A percentile compares a stretch with the other conserved stretches of the same genome.
Evolutionary conservation across 306 rosid genomes (phyloP).

Genomic region (barrel medic (Medicago truncatula)): DNA sequence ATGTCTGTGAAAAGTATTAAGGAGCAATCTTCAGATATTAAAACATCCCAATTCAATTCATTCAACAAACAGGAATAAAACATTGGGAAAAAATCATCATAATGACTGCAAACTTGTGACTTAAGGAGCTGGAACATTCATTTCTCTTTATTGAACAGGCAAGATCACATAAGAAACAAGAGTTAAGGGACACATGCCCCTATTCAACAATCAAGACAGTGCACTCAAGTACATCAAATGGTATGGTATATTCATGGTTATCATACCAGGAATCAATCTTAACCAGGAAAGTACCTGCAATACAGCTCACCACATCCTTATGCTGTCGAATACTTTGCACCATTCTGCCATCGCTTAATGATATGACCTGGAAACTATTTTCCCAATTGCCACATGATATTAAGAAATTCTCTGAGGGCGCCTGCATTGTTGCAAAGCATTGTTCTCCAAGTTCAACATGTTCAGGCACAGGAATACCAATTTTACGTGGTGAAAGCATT

Average conservation of each 20-base stretch:
- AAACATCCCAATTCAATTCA: constrained; percentile 12
- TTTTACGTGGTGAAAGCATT: constrained; percentile 78
- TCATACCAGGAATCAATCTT: constrained; percentile 14
- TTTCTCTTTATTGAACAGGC: constrained; percentile 23
- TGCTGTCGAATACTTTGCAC: constrained; percentile 97
- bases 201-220: constrained; percentile 28
- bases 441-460: constrained; percentile 86
- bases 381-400: constrained; percentile 98
- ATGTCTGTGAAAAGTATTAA: constrained; percentile 6
- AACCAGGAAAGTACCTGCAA: constrained; percentile 73
- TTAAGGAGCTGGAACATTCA: constrained; percentile 8
- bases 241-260: neutral
- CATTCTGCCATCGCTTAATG: constrained; percentile 88
- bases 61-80: constrained; percentile 27
- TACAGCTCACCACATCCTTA: constrained; percentile 96
- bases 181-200: constrained; percentile 33
- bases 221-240: constrained; percentile 26
- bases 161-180: constrained; percentile 21
- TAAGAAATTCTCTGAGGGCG: constrained; percentile 77
- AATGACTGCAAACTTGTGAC: constrained; percentile 11
- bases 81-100: constrained; percentile 25
- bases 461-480: constrained; percentile 91
- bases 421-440: constrained; percentile 88
- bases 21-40: constrained; percentile 7
- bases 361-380: constrained; percentile 95